Evolutionary conservation across 305 asterid genomes (phyloP).

Genomic region (Fraxinus albicans): DNA sequence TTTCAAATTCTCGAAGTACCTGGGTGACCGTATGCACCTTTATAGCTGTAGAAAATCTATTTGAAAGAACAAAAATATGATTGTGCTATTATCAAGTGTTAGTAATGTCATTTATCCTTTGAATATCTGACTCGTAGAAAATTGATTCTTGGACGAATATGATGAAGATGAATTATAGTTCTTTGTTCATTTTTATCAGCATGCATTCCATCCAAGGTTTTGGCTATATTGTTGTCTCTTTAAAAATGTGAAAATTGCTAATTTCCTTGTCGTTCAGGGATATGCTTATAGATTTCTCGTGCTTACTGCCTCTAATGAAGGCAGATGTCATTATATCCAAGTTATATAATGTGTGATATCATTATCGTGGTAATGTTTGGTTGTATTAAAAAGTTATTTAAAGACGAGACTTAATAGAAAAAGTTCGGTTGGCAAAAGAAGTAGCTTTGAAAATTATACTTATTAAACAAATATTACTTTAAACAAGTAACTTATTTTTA

Average conservation of each 20-base stretch:
- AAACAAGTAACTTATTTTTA: background rate
- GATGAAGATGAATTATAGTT: background rate
- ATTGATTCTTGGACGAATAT: background rate
- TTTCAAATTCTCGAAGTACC: slow-evolving; percentile 21
- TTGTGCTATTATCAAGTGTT: background rate
- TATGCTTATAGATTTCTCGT: background rate
- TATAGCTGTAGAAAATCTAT: background rate
- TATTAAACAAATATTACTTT: background rate
- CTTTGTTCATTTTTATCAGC: background rate
- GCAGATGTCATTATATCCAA: background rate
- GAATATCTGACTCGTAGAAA: background rate
- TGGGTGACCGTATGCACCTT: slow-evolving; percentile 5
- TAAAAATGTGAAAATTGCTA: background rate
- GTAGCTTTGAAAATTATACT: background rate
- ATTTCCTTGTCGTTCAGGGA: background rate
- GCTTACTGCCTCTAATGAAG: background rate
- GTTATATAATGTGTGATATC: background rate
- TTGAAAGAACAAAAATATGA: slow-evolving; percentile 5
- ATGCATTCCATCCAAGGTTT: background rate
- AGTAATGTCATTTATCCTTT: background rate
- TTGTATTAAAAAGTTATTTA: too few species aligned
- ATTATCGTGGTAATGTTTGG: background rate
- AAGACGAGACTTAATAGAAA: background rate
- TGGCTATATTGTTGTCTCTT: background rate
- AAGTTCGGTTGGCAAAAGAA: too few species aligned